Percentiles rank a stretch among this genome's conserved stretches.
Conservation (phyloP, 257 asterid species). For the Penstemon barbatus region DNA sequence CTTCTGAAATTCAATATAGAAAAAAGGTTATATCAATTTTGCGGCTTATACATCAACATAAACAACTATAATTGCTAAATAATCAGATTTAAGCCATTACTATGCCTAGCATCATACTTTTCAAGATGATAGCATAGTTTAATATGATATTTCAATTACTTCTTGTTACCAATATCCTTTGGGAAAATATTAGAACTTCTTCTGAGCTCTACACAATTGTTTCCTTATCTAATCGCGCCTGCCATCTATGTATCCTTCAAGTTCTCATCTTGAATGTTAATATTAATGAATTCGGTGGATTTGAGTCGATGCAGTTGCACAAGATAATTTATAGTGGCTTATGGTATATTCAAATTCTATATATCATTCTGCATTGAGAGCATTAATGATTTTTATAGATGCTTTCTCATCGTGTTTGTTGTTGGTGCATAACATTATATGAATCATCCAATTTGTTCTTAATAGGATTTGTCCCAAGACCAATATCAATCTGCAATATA, state of each 20-base stretch:
- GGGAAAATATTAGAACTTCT: constrained; percentile 5
- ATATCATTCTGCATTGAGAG: not conserved
- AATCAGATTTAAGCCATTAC: constrained; percentile 3
- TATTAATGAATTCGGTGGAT: not conserved
- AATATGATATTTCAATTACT: constrained; percentile 4
- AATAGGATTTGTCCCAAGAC: not conserved
- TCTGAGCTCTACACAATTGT: not conserved
- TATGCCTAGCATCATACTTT: constrained; percentile 8
- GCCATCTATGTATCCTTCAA: constrained; percentile 2
- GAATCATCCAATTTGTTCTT: too few species aligned
- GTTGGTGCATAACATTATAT: not conserved
- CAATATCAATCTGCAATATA: not conserved
- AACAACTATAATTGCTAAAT: constrained; percentile 5
- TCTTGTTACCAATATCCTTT: not conserved
- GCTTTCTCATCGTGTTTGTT: not conserved
- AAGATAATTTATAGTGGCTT: not conserved
- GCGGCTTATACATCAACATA: constrained; percentile 9
- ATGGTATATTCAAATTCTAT: not conserved
- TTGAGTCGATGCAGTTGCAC: not conserved
- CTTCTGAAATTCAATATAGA: constrained; percentile 40
- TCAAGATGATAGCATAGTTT: constrained; percentile 4
- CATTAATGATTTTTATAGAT: not conserved
- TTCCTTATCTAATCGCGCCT: constrained; percentile 3
- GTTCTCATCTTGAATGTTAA: constrained; percentile 2
- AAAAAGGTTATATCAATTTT: constrained; percentile 47